A percentile compares a stretch with the other conserved stretches of the same genome.
Evolutionary conservation across 805 yeast species (phyloP).

Genomic region (Peterozyma toletana): DNA sequence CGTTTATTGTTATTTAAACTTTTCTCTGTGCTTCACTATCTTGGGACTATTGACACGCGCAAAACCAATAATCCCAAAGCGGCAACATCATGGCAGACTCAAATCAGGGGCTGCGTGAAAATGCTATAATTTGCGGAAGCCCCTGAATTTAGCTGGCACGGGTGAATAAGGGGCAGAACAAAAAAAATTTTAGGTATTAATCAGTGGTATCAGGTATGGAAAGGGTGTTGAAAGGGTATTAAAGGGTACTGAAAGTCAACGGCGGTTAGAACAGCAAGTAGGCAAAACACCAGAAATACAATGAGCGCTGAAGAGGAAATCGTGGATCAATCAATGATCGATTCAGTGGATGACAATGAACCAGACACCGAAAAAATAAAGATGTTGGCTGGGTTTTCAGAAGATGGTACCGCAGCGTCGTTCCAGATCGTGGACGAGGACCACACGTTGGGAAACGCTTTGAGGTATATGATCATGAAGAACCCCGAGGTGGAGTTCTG

Average conservation of each 20-base stretch:
- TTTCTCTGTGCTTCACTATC: no score
- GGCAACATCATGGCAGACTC: neutral
- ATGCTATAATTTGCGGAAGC: no score
- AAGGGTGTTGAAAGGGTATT: no score
- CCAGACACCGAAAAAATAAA: conserved; percentile 51
- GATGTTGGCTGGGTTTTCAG: conserved; percentile 78
- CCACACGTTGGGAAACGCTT: conserved; percentile 92
- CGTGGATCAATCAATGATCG: conserved; percentile 6
- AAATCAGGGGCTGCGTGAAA: no score
- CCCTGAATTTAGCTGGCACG: no score
- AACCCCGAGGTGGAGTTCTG: conserved; percentile 98
- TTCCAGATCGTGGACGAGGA: conserved; percentile 92
- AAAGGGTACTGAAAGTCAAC: no score
- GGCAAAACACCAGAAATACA: neutral
- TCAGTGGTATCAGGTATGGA: no score
- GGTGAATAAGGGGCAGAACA: neutral
- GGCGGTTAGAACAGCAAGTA: no score
- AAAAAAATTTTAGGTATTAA: neutral
- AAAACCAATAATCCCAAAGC: no score
- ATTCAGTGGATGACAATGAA: conserved; percentile 27
- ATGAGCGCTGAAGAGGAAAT: conserved; percentile 1
- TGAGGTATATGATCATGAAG: conserved; percentile 92
- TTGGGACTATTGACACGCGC: neutral
- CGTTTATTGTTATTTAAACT: no score
- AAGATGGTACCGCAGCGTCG: conserved; percentile 91